Evolutionary conservation across 2,329 filamentous ascomycete genomes (phyloP), one percentile per base, ranked within the genome.

Genomic region (Phialemonium atrogriseum): DNA sequence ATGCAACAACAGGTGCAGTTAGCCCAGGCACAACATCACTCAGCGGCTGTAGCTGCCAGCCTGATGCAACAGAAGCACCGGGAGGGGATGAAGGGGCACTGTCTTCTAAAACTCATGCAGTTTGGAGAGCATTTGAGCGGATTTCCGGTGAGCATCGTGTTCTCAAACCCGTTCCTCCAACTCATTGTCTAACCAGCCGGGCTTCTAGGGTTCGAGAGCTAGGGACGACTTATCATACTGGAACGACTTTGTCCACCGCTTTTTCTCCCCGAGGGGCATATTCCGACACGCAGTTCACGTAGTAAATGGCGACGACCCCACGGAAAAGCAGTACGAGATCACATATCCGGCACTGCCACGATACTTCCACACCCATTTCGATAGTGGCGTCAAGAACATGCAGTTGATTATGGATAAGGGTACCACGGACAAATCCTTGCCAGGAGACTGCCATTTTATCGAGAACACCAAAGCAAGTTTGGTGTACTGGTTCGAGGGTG

Each of bases 361-460:
- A 48, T 96, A 91, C 56, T 95, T 94, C 53, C 77, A 83, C 47
- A 88, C 85, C 0, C 82, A 94, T 48, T 95, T 91, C 52, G 80
- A 81, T 35, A 89, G 85, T 38, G 88, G 87, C 6, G 79, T 95
- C 34, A 81, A 75, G 45, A 84, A 79, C 33, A 84, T 96, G 46
- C 86, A 94, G 53, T 72, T 96, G 51, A 76, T 87, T 14, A 71
- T 94, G 47, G 87, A 94, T 45, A 79, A 76, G 48, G 66, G 66
- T 3, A 66, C 62, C 2, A 58, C 58, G 0, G 75, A 80, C 41
- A 66, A 65, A 30, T 59, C 66, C 8, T 54, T 83, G 21, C 65
- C 70, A 2, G 73, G 71, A 35, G 77, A 80, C 28, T 76, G 75
- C 27, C 77, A 83, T 47, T 79, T 79, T 44, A 80, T 95, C 14